Base-by-base conservation (phyloP, 768 basidiomycete genomes). In the Chalciporus sphaerocephalus region DNA sequence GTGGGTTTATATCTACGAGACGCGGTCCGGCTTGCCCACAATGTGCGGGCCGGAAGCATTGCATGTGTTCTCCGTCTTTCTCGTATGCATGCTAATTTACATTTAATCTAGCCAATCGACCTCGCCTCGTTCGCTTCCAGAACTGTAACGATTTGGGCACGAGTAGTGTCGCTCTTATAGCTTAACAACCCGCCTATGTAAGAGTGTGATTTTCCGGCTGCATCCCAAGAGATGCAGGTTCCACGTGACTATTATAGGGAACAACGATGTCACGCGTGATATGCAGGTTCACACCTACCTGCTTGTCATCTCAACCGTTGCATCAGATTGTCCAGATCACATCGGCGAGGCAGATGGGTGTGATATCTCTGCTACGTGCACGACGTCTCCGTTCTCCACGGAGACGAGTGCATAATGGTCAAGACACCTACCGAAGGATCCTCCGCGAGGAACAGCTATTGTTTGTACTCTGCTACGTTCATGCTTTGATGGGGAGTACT, bases 351-450 rank as follows among this genome's bases (percentile, higher is more conserved):
- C 49, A 6, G 46, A 38, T 16, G 54, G 50, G 12, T 36, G 55
- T 17, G 44, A 59, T 13, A 12, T 64, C 21, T 56, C 50, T 56
- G 55, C 28, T 56, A 56, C 30, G 60, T 70, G 18, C 66, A 68
- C 38, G 65, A 69, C 27, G 57, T 67, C 36, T 52, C 55, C 6
- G 61, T 70, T 18, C 65, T 65, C 42, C 66, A 61, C 36, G 63
- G 57, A 18, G 55, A 59, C 30, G 58, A 69, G 38, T 68, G 65
- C 37, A 61, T 67, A 13, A 67, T 64, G 0, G 60, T 68, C 45
- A 68, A 69, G 40, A 38, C 61, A 2, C 61, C 67, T 4, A 62
- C 65, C 4, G 40, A 60, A 15, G 47, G 55, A 22, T 57, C 47
- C 33, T 5, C 40, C 15, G 48, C 36, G 16, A 42, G 55, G 35